Conservation (phyloP, 257 asterid species). For the Solanum chilense region DNA sequence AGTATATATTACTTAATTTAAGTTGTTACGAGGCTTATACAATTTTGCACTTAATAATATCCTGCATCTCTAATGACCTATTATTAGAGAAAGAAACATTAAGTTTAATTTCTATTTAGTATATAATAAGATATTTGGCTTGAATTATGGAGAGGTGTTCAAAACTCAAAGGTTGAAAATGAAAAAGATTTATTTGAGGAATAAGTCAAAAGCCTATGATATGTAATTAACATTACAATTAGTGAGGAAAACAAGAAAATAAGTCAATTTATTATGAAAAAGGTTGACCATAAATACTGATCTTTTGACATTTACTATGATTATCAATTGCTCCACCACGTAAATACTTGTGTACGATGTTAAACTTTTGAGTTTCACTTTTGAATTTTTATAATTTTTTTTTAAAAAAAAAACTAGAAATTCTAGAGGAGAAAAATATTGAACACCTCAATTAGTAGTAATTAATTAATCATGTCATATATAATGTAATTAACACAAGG, state of each 20-base stretch:
- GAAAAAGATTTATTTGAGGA: not conserved
- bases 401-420: not conserved
- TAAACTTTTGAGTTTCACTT: not conserved
- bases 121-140: constrained; percentile 6
- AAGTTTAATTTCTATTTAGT: not conserved
- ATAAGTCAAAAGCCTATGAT: not conserved
- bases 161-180: not conserved
- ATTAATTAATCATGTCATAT: not conserved
- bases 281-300: not conserved
- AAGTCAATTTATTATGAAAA: not conserved
- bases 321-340: not conserved
- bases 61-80: not conserved
- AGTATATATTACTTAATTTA: not conserved
- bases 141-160: not conserved
- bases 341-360: not conserved
- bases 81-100: not conserved
- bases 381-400: too few species aligned
- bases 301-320: not conserved
- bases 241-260: not conserved
- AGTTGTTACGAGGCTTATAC: not conserved
- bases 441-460: not conserved
- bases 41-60: not conserved
- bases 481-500: not conserved
- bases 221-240: not conserved
- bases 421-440: not conserved